phyloP scores from a whole-genome alignment of 75 land plant species.

The Isoetes taiwanensis region DNA sequence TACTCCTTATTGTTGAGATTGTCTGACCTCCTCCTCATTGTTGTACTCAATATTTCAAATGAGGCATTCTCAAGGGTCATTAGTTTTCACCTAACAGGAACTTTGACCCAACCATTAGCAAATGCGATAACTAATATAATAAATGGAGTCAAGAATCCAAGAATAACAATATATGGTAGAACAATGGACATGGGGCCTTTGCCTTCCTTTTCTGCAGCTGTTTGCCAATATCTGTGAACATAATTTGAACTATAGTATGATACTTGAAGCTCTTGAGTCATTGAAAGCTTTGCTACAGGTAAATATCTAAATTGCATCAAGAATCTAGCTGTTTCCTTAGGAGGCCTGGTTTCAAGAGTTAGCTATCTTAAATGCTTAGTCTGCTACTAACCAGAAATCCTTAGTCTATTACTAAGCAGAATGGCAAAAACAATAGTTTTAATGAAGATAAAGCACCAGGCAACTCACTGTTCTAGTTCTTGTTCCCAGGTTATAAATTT shows the following conservation, averaged over 20 bases:
- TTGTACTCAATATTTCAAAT: no score
- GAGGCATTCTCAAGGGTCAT: no score
- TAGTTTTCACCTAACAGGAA: slow-evolving; percentile 42
- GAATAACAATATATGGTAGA: slow-evolving; percentile 72
- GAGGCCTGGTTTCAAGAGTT: no score
- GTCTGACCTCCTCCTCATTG: no score
- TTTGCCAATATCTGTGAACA: slow-evolving; percentile 96
- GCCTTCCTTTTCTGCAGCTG: slow-evolving; percentile 79
- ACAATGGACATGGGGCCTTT: slow-evolving; percentile 84
- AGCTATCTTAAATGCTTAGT: no score
- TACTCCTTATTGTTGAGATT: no score
- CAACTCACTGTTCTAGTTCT: slow-evolving; percentile 80
- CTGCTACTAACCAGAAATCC: no score
- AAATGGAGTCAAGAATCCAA: slow-evolving; percentile 78
- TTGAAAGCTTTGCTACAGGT: no score
- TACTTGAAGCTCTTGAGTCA: no score
- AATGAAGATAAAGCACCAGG: background rate
- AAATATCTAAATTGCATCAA: no score
- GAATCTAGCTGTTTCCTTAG: no score
- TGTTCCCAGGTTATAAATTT: slow-evolving; percentile 89
- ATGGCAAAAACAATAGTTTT: background rate
- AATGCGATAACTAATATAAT: slow-evolving; percentile 80
- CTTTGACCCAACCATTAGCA: slow-evolving; percentile 87
- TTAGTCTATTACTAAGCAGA: background rate
- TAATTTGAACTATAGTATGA: no score